Evolutionary conservation across 2,329 filamentous ascomycete genomes (phyloP).

Genomic region (Ascochyta viciae-villosae): DNA sequence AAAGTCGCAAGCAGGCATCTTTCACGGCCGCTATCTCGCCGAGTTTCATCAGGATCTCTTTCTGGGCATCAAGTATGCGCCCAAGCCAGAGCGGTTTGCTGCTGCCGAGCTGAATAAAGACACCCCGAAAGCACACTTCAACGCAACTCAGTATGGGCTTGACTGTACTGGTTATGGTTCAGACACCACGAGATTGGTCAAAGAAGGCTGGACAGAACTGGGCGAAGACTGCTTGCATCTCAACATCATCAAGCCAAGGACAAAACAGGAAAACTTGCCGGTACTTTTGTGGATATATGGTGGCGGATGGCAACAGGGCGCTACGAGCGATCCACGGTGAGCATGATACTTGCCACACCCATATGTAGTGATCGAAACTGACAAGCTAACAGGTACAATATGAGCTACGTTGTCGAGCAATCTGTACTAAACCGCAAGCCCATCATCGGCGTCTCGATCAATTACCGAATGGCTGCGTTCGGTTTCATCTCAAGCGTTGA

Average conservation of each 20-base stretch:
- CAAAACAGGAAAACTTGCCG: constrained; percentile 29
- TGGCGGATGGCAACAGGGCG: constrained; percentile 43
- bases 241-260: constrained; percentile 42
- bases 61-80: constrained; percentile 41
- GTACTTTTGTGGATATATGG: constrained; percentile 46
- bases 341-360: background rate
- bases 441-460: constrained; percentile 50
- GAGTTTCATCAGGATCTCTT: constrained; percentile 41
- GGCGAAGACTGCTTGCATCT: constrained; percentile 56
- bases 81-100: constrained; percentile 35
- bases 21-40: constrained; percentile 36
- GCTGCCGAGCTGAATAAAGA: constrained; percentile 26
- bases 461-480: constrained; percentile 59
- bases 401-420: constrained; percentile 42
- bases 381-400: constrained; percentile 31
- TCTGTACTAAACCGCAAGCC: constrained; percentile 41
- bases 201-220: constrained; percentile 30
- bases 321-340: constrained; percentile 42
- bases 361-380: background rate
- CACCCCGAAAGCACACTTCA: constrained; percentile 21
- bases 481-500: constrained; percentile 57
- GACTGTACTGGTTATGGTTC: constrained; percentile 39
- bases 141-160: constrained; percentile 34
- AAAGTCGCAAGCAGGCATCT: constrained; percentile 35
- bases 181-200: constrained; percentile 34